These are phyloP conservation scores for Forsythia suspensa DNA, from an alignment of 257 asterid species.

Conservation along the genomic window DNA sequence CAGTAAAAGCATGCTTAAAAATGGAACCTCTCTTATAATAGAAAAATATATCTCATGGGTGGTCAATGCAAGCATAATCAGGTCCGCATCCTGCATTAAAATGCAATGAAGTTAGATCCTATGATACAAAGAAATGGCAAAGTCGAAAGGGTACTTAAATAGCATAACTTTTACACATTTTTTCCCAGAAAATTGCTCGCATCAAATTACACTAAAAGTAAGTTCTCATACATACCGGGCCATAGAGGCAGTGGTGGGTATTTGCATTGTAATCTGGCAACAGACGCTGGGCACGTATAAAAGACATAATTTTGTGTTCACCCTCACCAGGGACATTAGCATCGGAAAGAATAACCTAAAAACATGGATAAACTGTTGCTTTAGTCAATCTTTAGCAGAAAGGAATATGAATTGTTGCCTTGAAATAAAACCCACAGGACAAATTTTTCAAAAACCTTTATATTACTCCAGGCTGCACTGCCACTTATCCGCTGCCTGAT, in stretches of 20 bases:
- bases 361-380: neutral
- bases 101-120: neutral
- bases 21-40: constrained; percentile 62
- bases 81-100: constrained; percentile 63
- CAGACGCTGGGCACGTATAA: constrained; percentile 52
- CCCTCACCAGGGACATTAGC: constrained; percentile 80
- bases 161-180: neutral
- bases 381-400: neutral
- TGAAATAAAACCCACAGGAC: neutral
- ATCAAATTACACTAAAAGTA: neutral
- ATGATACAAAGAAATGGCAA: neutral
- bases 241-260: constrained; percentile 64
- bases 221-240: constrained; percentile 37
- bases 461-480: constrained; percentile 47
- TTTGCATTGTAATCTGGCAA: constrained; percentile 55
- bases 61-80: constrained; percentile 66
- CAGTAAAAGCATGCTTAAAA: neutral
- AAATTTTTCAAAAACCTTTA: constrained; percentile 40
- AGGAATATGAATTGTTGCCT: neutral
- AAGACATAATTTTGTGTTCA: constrained; percentile 69
- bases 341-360: constrained; percentile 67
- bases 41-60: constrained; percentile 66
- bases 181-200: neutral
- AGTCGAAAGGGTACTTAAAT: neutral
- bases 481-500: constrained; percentile 29